A percentile compares a stretch with the other conserved stretches of the same genome.
phyloP scores from a whole-genome alignment of 192 early-diverging fungal species.

The Backusella macrospora region DNA sequence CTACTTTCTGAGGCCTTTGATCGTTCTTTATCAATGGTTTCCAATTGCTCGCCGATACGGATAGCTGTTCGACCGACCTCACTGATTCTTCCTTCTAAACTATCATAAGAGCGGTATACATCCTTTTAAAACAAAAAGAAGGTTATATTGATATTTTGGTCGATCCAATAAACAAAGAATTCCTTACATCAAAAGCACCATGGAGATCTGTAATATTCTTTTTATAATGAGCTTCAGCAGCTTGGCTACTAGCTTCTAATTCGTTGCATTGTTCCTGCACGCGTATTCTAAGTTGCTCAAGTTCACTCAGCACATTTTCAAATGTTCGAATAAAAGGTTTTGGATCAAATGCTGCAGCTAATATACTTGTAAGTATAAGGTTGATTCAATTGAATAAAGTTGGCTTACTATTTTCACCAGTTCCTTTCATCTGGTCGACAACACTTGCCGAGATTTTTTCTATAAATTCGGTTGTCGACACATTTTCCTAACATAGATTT shows the following conservation, averaged over 20 bases:
- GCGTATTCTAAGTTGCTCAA: constrained; percentile 72
- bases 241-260: constrained; percentile 76
- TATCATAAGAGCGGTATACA: constrained; percentile 86
- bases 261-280: constrained; percentile 85
- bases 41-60: constrained; percentile 95
- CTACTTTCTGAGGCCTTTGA: constrained; percentile 85
- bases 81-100: constrained; percentile 83
- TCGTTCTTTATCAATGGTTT: constrained; percentile 92
- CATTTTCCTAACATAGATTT: constrained; percentile 22
- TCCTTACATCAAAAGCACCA: constrained; percentile 73
- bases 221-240: constrained; percentile 74
- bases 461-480: constrained; percentile 31
- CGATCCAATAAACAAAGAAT: not conserved
- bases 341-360: constrained; percentile 72
- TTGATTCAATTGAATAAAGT: not conserved
- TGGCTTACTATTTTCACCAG: constrained; percentile 26
- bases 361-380: not conserved
- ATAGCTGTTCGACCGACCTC: constrained; percentile 97
- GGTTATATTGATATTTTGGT: not conserved
- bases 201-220: constrained; percentile 81
- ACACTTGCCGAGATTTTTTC: constrained; percentile 35
- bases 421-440: constrained; percentile 24
- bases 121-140: constrained; percentile 51
- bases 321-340: constrained; percentile 92
- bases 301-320: constrained; percentile 83